Percentiles rank a stretch among this genome's conserved stretches.
These are phyloP conservation scores for Tolypocladium guangdongense DNA, from an alignment of 2,329 filamentous ascomycete genomes.

Conservation along the genomic window DNA sequence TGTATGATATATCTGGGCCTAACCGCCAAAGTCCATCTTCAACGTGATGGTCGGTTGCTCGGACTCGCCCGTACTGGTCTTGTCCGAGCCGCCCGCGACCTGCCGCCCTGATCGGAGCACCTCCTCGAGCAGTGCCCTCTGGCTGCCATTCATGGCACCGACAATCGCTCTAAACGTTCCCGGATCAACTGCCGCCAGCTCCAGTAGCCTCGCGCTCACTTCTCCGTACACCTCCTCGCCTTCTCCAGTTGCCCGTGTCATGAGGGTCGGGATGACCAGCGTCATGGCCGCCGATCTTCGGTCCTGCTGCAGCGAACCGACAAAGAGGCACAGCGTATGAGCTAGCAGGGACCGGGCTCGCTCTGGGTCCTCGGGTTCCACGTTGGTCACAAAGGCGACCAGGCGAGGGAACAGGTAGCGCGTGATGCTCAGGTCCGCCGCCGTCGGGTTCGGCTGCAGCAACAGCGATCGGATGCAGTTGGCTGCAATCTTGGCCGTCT, in stretches of 20 bases:
- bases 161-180: constrained; percentile 64
- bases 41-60: constrained; percentile 76
- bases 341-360: constrained; percentile 59
- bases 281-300: constrained; percentile 54
- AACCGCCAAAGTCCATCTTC: constrained; percentile 78
- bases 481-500: constrained; percentile 81
- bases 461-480: constrained; percentile 82
- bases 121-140: constrained; percentile 69
- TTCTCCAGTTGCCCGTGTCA: constrained; percentile 60
- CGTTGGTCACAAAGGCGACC: constrained; percentile 61
- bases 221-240: constrained; percentile 53
- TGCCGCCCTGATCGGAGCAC: constrained; percentile 59
- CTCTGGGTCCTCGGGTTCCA: constrained; percentile 68
- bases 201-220: constrained; percentile 65
- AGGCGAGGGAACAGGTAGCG: constrained; percentile 66
- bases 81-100: constrained; percentile 26
- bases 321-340: constrained; percentile 66
- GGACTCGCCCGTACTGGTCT: constrained; percentile 29
- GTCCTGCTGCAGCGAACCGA: constrained; percentile 34
- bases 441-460: constrained; percentile 49
- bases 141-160: constrained; percentile 54
- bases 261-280: constrained; percentile 65
- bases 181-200: constrained; percentile 69
- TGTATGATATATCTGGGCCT: not conserved
- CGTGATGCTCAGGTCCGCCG: constrained; percentile 62